phyloP scores from a whole-genome alignment of 495 filamentous ascomycete species.

The Penicillium salamii region DNA sequence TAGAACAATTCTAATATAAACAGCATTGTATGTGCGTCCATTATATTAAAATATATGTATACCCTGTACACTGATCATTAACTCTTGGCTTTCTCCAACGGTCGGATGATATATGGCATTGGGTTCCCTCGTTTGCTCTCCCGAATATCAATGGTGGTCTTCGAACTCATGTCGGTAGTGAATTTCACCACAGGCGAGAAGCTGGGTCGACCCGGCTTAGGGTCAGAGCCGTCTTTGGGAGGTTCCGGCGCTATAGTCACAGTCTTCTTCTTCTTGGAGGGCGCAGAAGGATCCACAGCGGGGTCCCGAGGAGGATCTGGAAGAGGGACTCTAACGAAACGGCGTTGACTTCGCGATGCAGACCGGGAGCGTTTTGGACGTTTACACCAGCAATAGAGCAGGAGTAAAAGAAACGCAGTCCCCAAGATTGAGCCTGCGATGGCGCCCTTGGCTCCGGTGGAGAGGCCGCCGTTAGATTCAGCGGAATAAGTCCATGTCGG shows the following conservation, averaged over 20 bases:
- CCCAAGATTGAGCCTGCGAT: constrained; percentile 1
- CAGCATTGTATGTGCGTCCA: too few species aligned
- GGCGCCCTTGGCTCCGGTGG: neutral
- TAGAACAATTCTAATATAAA: neutral
- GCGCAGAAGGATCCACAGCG: neutral
- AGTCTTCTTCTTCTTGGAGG: neutral
- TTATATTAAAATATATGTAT: too few species aligned
- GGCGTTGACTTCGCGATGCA: neutral
- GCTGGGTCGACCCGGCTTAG: neutral
- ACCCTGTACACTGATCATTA: neutral
- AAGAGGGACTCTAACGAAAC: neutral
- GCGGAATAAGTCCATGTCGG: neutral
- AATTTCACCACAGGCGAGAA: neutral
- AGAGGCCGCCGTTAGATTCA: neutral
- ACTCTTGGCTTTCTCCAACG: neutral
- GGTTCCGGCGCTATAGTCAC: constrained; percentile 2
- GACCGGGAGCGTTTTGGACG: neutral
- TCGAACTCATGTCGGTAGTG: neutral
- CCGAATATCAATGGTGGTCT: neutral
- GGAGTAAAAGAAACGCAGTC: neutral
- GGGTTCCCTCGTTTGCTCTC: neutral
- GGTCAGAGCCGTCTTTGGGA: neutral
- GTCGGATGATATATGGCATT: neutral
- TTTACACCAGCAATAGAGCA: neutral
- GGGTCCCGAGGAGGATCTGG: neutral